These are phyloP conservation scores for Candida ponderosae DNA, from an alignment of 805 yeast species.

Conservation along the genomic window DNA sequence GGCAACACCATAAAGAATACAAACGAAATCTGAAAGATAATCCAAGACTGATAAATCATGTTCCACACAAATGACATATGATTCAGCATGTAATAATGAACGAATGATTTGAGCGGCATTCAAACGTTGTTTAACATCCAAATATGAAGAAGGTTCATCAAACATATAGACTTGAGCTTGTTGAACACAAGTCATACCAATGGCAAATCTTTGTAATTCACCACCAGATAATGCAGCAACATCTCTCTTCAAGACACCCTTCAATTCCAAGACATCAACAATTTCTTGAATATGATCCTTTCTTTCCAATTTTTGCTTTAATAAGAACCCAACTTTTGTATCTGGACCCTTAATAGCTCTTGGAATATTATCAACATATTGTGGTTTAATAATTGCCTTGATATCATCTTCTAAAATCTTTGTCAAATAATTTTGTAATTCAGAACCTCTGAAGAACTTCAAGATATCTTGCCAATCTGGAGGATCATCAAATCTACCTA, in stretches of 20 bases:
- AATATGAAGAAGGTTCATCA: slow-evolving; percentile 97
- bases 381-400: slow-evolving; percentile 97
- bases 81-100: slow-evolving; percentile 65
- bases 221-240: slow-evolving; percentile 92
- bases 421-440: slow-evolving; percentile 92
- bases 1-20: slow-evolving; percentile 96
- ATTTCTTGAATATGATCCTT: slow-evolving; percentile 54
- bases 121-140: slow-evolving; percentile 98
- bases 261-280: slow-evolving; percentile 65
- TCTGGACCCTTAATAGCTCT: slow-evolving; percentile 90
- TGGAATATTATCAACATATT: slow-evolving; percentile 96
- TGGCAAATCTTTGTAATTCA: slow-evolving; percentile 96
- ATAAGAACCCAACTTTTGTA: slow-evolving; percentile 76
- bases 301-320: slow-evolving; percentile 73
- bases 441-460: slow-evolving; percentile 90
- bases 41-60: slow-evolving; percentile 98
- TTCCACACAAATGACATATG: slow-evolving; percentile 93
- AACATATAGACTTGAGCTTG: slow-evolving; percentile 96
- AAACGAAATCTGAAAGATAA: slow-evolving; percentile 92
- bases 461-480: slow-evolving; percentile 97
- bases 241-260: slow-evolving; percentile 76
- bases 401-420: slow-evolving; percentile 89
- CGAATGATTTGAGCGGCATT: slow-evolving; percentile 95
- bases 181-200: slow-evolving; percentile 96
- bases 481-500: slow-evolving; percentile 91